phyloP scores from a whole-genome alignment of 441 rosid species.

The Hypseocharis bilobata region DNA sequence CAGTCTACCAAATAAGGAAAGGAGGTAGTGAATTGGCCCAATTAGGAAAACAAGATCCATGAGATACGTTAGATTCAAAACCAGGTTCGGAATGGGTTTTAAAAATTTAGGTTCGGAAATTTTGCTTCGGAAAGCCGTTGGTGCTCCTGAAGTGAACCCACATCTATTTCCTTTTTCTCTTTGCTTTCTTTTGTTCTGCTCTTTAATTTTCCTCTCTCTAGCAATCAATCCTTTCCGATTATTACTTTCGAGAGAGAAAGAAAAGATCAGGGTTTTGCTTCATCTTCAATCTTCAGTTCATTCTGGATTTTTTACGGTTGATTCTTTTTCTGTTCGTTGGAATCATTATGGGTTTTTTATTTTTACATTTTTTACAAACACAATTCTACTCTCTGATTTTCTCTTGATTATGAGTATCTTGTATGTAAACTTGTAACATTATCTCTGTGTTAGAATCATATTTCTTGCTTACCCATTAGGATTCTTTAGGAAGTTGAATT shows the following conservation, averaged over 20 bases:
- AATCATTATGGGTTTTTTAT: too few relatives aligned
- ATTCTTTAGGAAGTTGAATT: conserved; percentile 4
- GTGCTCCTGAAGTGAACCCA: conserved; percentile 15
- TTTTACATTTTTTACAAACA: too few relatives aligned
- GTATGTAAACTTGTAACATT: too few relatives aligned
- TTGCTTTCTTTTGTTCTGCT: conserved; percentile 4
- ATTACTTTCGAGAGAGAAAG: not conserved
- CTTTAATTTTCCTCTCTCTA: conserved; percentile 3
- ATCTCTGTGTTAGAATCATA: not conserved
- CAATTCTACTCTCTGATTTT: too few relatives aligned
- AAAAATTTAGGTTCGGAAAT: conserved; percentile 28
- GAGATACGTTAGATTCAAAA: not conserved
- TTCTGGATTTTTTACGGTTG: too few relatives aligned
- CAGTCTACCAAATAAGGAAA: not conserved
- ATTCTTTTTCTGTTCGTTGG: too few relatives aligned
- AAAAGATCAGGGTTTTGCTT: not conserved
- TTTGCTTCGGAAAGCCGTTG: conserved; percentile 49
- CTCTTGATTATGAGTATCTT: too few relatives aligned
- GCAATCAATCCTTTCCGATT: not conserved
- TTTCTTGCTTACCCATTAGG: not conserved
- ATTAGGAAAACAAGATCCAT: too few relatives aligned
- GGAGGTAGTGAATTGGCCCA: not conserved
- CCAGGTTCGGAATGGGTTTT: conserved; percentile 27
- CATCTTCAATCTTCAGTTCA: not conserved
- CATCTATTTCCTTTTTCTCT: not conserved